A percentile compares a stretch with the other conserved stretches of the same genome.
Evolutionary conservation across 495 filamentous ascomycete genomes (phyloP).

Genomic region (Trichoderma reesei): DNA sequence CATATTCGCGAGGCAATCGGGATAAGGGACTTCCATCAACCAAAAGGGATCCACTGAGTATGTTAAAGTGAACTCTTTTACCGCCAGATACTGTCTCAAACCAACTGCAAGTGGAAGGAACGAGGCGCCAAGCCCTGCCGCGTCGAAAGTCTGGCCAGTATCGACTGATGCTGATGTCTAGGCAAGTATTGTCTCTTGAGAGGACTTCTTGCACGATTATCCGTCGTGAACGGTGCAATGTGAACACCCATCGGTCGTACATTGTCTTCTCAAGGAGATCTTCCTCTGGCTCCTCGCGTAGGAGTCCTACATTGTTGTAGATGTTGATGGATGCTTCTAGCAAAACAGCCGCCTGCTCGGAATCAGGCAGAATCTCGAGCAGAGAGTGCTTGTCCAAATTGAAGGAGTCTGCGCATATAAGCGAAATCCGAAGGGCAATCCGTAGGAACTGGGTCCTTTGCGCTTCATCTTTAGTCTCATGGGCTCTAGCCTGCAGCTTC

Average conservation of each 20-base stretch:
- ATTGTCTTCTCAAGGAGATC: neutral
- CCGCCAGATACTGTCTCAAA: neutral
- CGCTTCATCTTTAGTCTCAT: neutral
- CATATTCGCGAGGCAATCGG: constrained; percentile 39
- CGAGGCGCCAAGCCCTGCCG: constrained; percentile 15
- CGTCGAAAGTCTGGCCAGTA: neutral
- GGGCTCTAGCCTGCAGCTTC: neutral
- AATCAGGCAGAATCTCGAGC: constrained; percentile 16
- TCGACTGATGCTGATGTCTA: constrained; percentile 13
- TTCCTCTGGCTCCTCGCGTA: neutral
- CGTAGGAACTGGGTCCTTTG: neutral
- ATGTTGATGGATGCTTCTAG: constrained; percentile 33
- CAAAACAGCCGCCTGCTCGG: constrained; percentile 22
- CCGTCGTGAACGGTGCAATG: neutral
- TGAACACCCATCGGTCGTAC: neutral
- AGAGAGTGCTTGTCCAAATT: constrained; percentile 23
- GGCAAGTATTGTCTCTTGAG: neutral
- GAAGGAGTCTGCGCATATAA: constrained; percentile 17
- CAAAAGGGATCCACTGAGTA: constrained; percentile 46
- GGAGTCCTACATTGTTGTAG: constrained; percentile 12
- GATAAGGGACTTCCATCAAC: constrained; percentile 44
- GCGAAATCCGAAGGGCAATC: neutral
- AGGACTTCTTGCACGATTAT: constrained; percentile 18
- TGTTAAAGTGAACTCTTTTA: constrained; percentile 38
- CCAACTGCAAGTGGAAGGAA: constrained; percentile 15